Conservation (phyloP, 768 basidiomycete species). For the Galerina marginata region DNA sequence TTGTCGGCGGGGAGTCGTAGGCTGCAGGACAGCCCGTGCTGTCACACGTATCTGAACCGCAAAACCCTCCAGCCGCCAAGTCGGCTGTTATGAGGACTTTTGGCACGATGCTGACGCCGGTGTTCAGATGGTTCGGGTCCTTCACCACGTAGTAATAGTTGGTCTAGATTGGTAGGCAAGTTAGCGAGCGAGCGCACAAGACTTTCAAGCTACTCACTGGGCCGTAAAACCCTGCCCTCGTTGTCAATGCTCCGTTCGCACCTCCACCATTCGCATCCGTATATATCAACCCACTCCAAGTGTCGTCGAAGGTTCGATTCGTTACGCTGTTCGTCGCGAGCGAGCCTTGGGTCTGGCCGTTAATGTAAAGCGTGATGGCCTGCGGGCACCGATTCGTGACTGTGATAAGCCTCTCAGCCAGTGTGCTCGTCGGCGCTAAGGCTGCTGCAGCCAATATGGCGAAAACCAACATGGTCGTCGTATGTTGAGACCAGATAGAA, state of each 20-base stretch:
- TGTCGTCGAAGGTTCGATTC: slow-evolving; percentile 17
- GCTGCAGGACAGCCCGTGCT: slow-evolving; percentile 22
- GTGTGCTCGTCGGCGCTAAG: not conserved
- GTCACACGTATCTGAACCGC: slow-evolving; percentile 25
- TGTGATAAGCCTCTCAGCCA: slow-evolving; percentile 6
- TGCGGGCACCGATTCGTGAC: slow-evolving; percentile 25
- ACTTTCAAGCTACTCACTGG: slow-evolving; percentile 16
- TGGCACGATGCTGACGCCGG: slow-evolving; percentile 26
- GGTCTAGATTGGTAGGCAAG: not conserved
- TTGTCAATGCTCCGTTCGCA: slow-evolving; percentile 26
- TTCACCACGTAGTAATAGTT: slow-evolving; percentile 27
- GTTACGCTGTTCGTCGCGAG: slow-evolving; percentile 8
- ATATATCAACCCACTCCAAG: slow-evolving; percentile 32
- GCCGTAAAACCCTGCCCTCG: slow-evolving; percentile 33
- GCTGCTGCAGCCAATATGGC: too few relatives aligned
- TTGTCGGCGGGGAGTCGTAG: slow-evolving; percentile 24
- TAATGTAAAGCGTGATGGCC: slow-evolving; percentile 23
- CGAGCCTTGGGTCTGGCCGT: slow-evolving; percentile 22
- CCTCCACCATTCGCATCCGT: slow-evolving; percentile 32
- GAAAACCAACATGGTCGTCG: too few relatives aligned
- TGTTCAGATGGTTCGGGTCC: slow-evolving; percentile 19
- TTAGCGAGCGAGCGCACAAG: not conserved
- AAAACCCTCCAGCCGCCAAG: slow-evolving; percentile 18
- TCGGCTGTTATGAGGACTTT: slow-evolving; percentile 5
- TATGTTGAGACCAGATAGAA: too few relatives aligned